A percentile compares a stretch with the other conserved stretches of the same genome.
These are phyloP conservation scores for Baeospora myosura DNA, from an alignment of 1,284 basidiomycete genomes.

Conservation along the genomic window DNA sequence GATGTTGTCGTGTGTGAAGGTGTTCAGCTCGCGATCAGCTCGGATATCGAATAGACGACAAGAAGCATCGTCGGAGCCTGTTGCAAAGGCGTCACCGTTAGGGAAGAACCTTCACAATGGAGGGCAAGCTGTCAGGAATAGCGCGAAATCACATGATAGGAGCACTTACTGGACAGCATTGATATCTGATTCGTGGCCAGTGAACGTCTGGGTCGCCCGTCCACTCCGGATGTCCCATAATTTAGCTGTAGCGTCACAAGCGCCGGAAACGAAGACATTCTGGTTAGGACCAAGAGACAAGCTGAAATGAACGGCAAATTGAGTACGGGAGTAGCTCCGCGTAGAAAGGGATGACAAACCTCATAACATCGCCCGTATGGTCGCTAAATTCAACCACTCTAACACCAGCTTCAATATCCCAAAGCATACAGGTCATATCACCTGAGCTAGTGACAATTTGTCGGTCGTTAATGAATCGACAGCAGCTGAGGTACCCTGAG, in stretches of 20 bases:
- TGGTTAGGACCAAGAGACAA: constrained; percentile 90
- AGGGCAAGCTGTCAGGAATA: constrained; percentile 9
- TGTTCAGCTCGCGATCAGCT: constrained; percentile 93
- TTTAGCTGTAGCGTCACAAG: constrained; percentile 96
- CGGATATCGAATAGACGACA: constrained; percentile 97
- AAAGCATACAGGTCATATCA: constrained; percentile 99
- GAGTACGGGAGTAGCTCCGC: constrained; percentile 8
- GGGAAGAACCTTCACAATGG: constrained; percentile 82
- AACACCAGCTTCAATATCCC: constrained; percentile 97
- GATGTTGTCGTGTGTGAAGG: constrained; percentile 97
- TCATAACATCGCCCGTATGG: constrained; percentile 99
- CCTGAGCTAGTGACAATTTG: constrained; percentile 97
- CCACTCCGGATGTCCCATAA: constrained; percentile 98
- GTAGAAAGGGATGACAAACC: constrained; percentile 38
- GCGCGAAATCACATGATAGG: constrained; percentile 13
- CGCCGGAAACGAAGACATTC: constrained; percentile 89
- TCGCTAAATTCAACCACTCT: constrained; percentile 96
- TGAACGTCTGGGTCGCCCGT: constrained; percentile 96
- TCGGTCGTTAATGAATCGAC: constrained; percentile 95
- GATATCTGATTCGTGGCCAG: constrained; percentile 98
- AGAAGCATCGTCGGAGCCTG: constrained; percentile 97
- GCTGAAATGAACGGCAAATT: constrained; percentile 35
- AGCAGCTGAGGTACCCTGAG: constrained; percentile 96
- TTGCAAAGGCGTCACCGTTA: constrained; percentile 97
- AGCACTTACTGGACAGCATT: constrained; percentile 89